Evolutionary conservation across 192 early-diverging fungal genomes (phyloP), one percentile per base, ranked within the genome.

Genomic region (Linnemannia hyalina): DNA sequence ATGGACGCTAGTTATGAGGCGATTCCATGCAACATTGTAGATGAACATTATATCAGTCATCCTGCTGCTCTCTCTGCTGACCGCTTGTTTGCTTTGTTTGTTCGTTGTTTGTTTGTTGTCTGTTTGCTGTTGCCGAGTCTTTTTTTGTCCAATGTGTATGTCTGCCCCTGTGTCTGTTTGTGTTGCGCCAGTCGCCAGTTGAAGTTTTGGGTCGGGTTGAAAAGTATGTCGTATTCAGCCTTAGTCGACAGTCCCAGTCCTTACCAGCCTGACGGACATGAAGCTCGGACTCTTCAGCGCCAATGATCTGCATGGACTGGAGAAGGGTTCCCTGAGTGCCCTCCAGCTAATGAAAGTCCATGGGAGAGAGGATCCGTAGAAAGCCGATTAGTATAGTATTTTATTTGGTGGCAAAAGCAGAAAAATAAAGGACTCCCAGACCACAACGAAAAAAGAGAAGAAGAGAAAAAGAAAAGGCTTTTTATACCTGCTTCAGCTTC

Each of bases 401-500:
- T 52, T 65, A 65, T 65, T 38, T 71, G 46, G 40, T 41, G 26
- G 40, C 29, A 41, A 60, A 36, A 26, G 6, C 20, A 49, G 32
- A 65, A 26, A 73, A 7, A 70, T 29, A 40, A 46, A 10, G 55
- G 26, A 70, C 32, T 57, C 26, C 36, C 42, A 5, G 11, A 68
- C 20, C 6, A 76, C 15, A 46, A 16, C 5, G 20, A 52, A 10
- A 26, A 75, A 0, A 49, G 35, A 49, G 9, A 26, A 65, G 40
- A 69, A n/a, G 18, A 7, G 35, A 46, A 46, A 42, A 44, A 49
- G 10, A 46, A 42, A 44, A 49, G 8, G 8, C 2, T 6, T 15
- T 73, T 9, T 6, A 41, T 84, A 92, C 95, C 91, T 93, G 90
- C 89, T 95, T 93, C 80, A 99, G 91, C 77, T 95, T 93, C 74